A percentile compares a stretch with the other conserved stretches of the same genome.
phyloP scores from a whole-genome alignment of 2,329 filamentous ascomycete species.

The Nectriaceae sp. region DNA sequence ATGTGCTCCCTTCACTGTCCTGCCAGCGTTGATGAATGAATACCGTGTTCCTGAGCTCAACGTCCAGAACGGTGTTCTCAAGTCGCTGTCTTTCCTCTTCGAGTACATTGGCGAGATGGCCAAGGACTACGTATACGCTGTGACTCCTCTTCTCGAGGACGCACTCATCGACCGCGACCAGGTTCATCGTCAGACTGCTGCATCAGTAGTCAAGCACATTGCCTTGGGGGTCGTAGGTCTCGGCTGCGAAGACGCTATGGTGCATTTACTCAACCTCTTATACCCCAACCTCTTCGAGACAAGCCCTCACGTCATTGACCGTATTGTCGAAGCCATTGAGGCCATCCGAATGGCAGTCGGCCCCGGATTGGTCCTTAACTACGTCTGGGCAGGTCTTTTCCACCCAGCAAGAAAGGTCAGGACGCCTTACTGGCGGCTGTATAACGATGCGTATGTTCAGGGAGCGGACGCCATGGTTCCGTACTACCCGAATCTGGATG shows the following conservation, averaged over 20 bases:
- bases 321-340: conserved; percentile 96
- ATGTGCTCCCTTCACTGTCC: conserved; percentile 95
- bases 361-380: conserved; percentile 92
- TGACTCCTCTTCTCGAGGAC: conserved; percentile 93
- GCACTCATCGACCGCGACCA: conserved; percentile 97
- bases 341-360: conserved; percentile 93
- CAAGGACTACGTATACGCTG: conserved; percentile 98
- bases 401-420: conserved; percentile 95
- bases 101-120: conserved; percentile 99
- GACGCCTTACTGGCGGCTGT: conserved; percentile 92
- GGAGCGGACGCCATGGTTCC: conserved; percentile 93
- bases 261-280: conserved; percentile 93
- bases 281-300: conserved; percentile 98
- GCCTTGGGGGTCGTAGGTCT: conserved; percentile 96
- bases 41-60: conserved; percentile 98
- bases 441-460: conserved; percentile 96
- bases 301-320: conserved; percentile 95
- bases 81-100: conserved; percentile 94
- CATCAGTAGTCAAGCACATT: conserved; percentile 96
- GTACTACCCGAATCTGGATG: conserved; percentile 86
- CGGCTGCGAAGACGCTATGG: conserved; percentile 97
- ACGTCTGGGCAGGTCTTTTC: conserved; percentile 96
- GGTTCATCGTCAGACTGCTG: conserved; percentile 95
- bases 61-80: conserved; percentile 97
- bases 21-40: conserved; percentile 99